These are phyloP conservation scores for Ceratocystiopsis minuta DNA, from an alignment of 2,329 filamentous ascomycete genomes.

Conservation along the genomic window DNA sequence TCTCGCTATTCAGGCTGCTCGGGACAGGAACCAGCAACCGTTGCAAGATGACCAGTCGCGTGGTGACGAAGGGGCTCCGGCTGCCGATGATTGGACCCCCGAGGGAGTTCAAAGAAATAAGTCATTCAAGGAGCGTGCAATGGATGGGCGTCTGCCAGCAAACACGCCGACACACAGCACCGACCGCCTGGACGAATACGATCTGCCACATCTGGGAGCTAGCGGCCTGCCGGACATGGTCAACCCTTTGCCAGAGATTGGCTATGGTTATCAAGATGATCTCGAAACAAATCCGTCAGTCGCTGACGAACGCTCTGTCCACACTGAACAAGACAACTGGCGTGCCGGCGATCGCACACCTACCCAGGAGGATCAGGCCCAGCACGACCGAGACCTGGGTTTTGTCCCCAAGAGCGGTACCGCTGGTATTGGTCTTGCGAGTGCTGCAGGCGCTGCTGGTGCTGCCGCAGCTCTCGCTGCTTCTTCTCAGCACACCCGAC, in stretches of 20 bases:
- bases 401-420: conserved; percentile 30
- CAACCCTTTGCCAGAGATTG: conserved; percentile 62
- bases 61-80: too few relatives aligned
- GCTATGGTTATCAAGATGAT: conserved; percentile 40
- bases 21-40: conserved; percentile 25
- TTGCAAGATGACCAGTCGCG: background rate
- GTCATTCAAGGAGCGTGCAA: conserved; percentile 48
- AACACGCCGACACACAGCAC: conserved; percentile 40
- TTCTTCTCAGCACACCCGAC: conserved; percentile 30
- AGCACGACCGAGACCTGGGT: conserved; percentile 12
- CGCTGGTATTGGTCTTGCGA: too few relatives aligned
- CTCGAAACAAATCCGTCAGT: conserved; percentile 73
- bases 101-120: conserved; percentile 40
- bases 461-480: conserved; percentile 28
- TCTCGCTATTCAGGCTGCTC: conserved; percentile 31
- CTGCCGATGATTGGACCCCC: conserved; percentile 18
- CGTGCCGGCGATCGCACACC: conserved; percentile 18
- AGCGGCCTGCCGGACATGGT: conserved; percentile 51
- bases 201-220: conserved; percentile 40
- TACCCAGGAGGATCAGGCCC: conserved; percentile 16
- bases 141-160: conserved; percentile 33
- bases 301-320: conserved; percentile 50
- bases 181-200: conserved; percentile 34
- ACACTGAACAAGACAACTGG: conserved; percentile 14
- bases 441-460: conserved; percentile 31